phyloP scores from a whole-genome alignment of 2,329 filamentous ascomycete genomes.

The Penicillium sp. region DNA sequence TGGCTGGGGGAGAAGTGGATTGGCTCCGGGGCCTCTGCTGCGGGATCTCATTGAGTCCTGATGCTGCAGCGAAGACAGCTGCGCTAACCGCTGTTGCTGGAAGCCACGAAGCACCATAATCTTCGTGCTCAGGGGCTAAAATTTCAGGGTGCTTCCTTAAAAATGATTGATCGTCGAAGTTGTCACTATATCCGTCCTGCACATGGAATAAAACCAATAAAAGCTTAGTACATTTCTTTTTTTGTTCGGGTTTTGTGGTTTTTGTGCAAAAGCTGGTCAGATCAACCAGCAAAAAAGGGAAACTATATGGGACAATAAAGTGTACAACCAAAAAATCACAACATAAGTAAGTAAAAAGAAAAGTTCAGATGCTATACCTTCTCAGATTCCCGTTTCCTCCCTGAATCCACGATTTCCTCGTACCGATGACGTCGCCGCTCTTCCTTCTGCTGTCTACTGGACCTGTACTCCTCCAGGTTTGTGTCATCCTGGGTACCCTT shows the following conservation, averaged over 20 bases:
- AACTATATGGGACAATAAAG: conserved; percentile 31
- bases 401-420: conserved; percentile 39
- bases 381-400: conserved; percentile 33
- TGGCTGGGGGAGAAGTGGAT: conserved; percentile 34
- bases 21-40: conserved; percentile 36
- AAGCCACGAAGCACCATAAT: conserved; percentile 49
- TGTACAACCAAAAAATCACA: conserved; percentile 29
- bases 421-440: conserved; percentile 39
- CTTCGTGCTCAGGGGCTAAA: conserved; percentile 42
- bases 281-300: conserved; percentile 22
- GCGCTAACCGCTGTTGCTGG: conserved; percentile 22
- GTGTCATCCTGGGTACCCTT: conserved; percentile 44
- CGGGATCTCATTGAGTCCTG: conserved; percentile 22
- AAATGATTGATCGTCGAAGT: conserved; percentile 56
- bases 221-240: conserved; percentile 34
- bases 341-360: conserved; percentile 28
- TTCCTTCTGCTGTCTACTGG: conserved; percentile 37
- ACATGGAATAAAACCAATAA: conserved; percentile 30
- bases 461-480: conserved; percentile 35
- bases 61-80: conserved; percentile 15
- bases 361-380: conserved; percentile 43
- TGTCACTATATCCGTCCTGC: conserved; percentile 41
- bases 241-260: conserved; percentile 21
- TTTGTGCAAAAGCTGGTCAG: conserved; percentile 20
- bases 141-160: conserved; percentile 65